A percentile compares a stretch with the other conserved stretches of the same genome.
phyloP scores from a whole-genome alignment of 2,329 filamentous ascomycete species.

The Fusarium tjaetaba region DNA sequence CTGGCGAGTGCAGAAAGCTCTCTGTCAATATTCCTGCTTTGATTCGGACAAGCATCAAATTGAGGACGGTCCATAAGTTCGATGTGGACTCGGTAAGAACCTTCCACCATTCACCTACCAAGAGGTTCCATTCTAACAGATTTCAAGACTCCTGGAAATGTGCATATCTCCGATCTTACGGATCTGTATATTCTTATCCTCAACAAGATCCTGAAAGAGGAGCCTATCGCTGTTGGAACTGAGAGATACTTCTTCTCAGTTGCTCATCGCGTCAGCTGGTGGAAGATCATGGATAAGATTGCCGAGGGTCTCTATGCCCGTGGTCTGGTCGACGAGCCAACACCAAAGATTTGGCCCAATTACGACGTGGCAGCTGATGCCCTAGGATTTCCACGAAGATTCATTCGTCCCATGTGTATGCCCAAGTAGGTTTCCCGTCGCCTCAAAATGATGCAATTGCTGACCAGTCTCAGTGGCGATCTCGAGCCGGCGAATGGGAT shows the following conservation, averaged over 20 bases:
- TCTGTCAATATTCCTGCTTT: slow-evolving; percentile 47
- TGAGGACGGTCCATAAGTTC: slow-evolving; percentile 47
- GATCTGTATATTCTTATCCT: slow-evolving; percentile 45
- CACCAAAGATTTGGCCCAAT: slow-evolving; percentile 43
- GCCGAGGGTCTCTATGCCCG: slow-evolving; percentile 41
- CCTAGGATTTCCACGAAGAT: slow-evolving; percentile 44
- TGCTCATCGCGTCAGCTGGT: slow-evolving; percentile 44
- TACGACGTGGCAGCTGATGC: slow-evolving; percentile 46
- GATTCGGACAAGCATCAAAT: slow-evolving; percentile 44
- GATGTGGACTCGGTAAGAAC: slow-evolving; percentile 45
- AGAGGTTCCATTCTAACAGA: neutral
- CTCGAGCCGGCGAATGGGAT: slow-evolving; percentile 1
- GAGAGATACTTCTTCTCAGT: slow-evolving; percentile 49
- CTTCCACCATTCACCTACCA: accelerated
- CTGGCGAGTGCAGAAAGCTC: slow-evolving; percentile 47
- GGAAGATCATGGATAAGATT: slow-evolving; percentile 44
- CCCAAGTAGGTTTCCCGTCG: neutral
- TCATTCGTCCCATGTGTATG: slow-evolving; percentile 17
- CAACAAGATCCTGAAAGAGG: slow-evolving; percentile 42
- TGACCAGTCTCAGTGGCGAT: slow-evolving; percentile 3
- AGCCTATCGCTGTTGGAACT: slow-evolving; percentile 42
- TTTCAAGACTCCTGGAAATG: slow-evolving; percentile 34
- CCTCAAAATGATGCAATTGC: accelerated
- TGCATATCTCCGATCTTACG: slow-evolving; percentile 48
- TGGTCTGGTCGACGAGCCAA: slow-evolving; percentile 43